Evolutionary conservation across 2,329 filamentous ascomycete genomes (phyloP), one percentile per base, ranked within the genome.

Genomic region (Colletotrichum simmondsii): DNA sequence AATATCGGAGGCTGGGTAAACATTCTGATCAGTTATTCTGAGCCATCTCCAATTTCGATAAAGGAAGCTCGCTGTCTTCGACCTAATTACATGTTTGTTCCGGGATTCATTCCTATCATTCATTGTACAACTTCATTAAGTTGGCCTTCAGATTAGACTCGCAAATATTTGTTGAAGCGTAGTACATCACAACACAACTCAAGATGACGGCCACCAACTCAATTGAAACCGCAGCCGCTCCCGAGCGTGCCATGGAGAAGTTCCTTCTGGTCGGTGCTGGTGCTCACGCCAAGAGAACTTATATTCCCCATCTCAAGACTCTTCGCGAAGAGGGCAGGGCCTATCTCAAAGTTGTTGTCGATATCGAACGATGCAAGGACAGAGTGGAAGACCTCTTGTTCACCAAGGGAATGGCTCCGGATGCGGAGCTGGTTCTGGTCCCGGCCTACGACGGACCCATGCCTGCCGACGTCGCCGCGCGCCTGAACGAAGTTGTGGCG

Each of bases 361-460:
- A 46, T n/a, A 46, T 46, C 19, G 42, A 46, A 7, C 42, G 42
- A 46, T 46, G 42, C 42, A 46, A 46, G 42, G 42, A 46, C 42
- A 46, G 42, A 46, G 42, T 46, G 42, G 42, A 46, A 46, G 42
- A 46, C 42, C 42, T 46, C 42, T n/a, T 46, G 42, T 46, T 46
- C 42, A 46, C 16, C 42, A 46, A 46, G 42, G 42, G 19, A n/a
- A 46, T 46, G 42, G 42, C 42, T 46, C 42, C 42, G 19, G 65
- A 68, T 49, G 56, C 32, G 14, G 65, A 68, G 35, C 56, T 68
- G 6, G 24, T 68, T 37, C 60, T 68, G 42, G 65, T 68, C 5
- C 53, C 65, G 12, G 26, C 32, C 22, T 68, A 60, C 32, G n/a
- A 30, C 5, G 22, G 28, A 57, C 14, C 30, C 35, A 68, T 68